These are phyloP conservation scores for Pisolithus orientalis DNA, from an alignment of 768 basidiomycete species.

Conservation along the genomic window DNA sequence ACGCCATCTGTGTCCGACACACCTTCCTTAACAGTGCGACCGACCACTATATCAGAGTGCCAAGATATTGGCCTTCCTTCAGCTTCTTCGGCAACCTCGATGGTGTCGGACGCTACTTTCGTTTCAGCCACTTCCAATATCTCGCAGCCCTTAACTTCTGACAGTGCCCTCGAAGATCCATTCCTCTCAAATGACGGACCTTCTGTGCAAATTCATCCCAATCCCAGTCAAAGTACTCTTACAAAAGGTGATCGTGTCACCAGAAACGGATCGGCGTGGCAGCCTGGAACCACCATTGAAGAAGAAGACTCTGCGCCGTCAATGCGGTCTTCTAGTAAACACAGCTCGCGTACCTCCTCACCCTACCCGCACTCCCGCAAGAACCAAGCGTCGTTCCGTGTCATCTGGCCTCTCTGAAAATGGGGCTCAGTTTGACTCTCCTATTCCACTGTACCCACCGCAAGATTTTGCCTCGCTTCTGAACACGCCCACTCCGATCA, in stretches of 20 bases:
- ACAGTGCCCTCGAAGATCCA: slow-evolving; percentile 37
- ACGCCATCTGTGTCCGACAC: slow-evolving; percentile 28
- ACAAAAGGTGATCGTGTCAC: slow-evolving; percentile 31
- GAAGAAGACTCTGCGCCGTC: slow-evolving; percentile 32
- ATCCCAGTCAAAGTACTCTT: slow-evolving; percentile 55
- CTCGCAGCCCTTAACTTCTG: slow-evolving; percentile 33
- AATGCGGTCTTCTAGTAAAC: slow-evolving; percentile 23
- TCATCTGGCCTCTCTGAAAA: slow-evolving; percentile 78
- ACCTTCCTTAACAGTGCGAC: slow-evolving; percentile 22
- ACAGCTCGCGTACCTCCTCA: slow-evolving; percentile 42
- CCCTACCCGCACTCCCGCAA: slow-evolving; percentile 82
- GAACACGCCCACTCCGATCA: slow-evolving; percentile 61
- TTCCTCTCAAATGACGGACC: neutral
- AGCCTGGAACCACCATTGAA: slow-evolving; percentile 47
- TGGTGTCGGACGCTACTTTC: slow-evolving; percentile 39
- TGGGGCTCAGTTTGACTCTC: slow-evolving; percentile 43
- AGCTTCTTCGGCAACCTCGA: slow-evolving; percentile 41
- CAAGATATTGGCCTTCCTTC: slow-evolving; percentile 25
- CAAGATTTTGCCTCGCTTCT: slow-evolving; percentile 62
- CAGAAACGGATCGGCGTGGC: slow-evolving; percentile 30
- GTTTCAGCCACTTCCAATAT: slow-evolving; percentile 49
- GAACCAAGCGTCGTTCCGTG: slow-evolving; percentile 93
- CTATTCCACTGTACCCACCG: slow-evolving; percentile 30
- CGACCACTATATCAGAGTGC: slow-evolving; percentile 4
- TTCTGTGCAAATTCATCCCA: slow-evolving; percentile 38